These are phyloP conservation scores for Metarhizium humberi DNA, from an alignment of 2,329 filamentous ascomycete genomes.

Conservation along the genomic window DNA sequence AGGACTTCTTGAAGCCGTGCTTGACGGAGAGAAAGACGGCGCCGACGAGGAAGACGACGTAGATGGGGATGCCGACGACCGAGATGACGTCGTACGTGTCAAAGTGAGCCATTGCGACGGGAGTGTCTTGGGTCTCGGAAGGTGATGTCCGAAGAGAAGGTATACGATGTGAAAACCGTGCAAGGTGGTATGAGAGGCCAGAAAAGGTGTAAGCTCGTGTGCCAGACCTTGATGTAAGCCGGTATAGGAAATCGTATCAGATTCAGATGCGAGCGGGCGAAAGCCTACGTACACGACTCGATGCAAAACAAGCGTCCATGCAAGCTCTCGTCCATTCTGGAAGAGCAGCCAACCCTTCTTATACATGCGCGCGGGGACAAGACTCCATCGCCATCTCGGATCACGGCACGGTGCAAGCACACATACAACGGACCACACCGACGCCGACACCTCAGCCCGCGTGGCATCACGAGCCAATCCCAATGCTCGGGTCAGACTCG, in stretches of 20 bases:
- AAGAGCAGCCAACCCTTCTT: not conserved
- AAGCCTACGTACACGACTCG: no score
- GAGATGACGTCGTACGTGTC: slow-evolving; percentile 21
- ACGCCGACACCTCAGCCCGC: not conserved
- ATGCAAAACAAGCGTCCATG: no score
- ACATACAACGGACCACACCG: not conserved
- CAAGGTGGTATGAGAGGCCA: no score
- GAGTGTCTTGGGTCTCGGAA: no score
- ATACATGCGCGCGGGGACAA: not conserved
- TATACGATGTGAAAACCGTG: no score
- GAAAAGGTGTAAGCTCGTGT: no score
- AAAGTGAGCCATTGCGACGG: slow-evolving; percentile 11
- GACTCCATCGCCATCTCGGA: not conserved
- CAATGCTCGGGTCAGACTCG: not conserved
- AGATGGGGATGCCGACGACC: slow-evolving; percentile 22
- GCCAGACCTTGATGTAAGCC: no score
- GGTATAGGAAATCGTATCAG: no score
- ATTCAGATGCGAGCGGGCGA: no score
- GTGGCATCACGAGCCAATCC: not conserved
- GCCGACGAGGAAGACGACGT: slow-evolving; percentile 17
- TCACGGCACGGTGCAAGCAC: not conserved
- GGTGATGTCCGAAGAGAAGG: no score
- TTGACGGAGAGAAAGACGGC: slow-evolving; percentile 33
- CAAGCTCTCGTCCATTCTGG: no score
- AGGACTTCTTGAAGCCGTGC: slow-evolving; percentile 45